phyloP scores from a whole-genome alignment of 768 basidiomycete genomes.

The Mrakia hoshinonis region DNA sequence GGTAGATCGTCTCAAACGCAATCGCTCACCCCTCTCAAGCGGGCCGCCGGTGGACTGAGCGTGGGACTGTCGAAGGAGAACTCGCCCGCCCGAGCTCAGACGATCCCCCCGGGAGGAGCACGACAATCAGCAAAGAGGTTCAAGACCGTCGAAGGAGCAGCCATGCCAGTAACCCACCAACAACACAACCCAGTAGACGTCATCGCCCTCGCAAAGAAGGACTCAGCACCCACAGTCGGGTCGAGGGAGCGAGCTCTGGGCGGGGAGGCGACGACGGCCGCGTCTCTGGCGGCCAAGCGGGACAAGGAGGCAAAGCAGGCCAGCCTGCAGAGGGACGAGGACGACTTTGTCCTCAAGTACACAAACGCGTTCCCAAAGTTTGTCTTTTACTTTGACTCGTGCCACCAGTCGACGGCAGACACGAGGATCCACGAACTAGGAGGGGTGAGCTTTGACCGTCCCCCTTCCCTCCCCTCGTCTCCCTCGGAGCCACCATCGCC shows the following conservation, averaged over 20 bases:
- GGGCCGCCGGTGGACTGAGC: constrained; percentile 2
- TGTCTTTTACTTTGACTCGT: constrained; percentile 73
- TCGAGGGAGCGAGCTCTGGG: not conserved
- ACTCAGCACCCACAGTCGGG: not conserved
- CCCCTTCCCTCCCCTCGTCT: not conserved
- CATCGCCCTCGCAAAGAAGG: not conserved
- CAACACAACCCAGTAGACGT: not conserved
- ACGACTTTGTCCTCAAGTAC: constrained; percentile 76
- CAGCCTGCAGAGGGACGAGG: constrained; percentile 37
- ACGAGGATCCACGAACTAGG: constrained; percentile 59
- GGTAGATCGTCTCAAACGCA: constrained; percentile 3
- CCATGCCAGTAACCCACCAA: not conserved
- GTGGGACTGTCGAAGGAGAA: constrained; percentile 1
- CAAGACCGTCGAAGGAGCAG: not conserved
- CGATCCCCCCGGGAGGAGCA: not conserved
- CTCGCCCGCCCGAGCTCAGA: not conserved
- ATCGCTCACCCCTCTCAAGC: constrained; percentile 13
- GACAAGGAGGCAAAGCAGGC: constrained; percentile 29
- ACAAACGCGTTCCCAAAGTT: constrained; percentile 71
- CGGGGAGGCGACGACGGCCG: not conserved
- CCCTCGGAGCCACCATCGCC: too few species aligned
- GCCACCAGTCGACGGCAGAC: constrained; percentile 49
- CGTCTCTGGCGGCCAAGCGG: constrained; percentile 4
- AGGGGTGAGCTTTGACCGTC: constrained; percentile 52
- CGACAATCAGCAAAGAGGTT: not conserved